These are phyloP conservation scores for Gaillardinia entomophila DNA, from an alignment of 805 yeast species.

Conservation along the genomic window DNA sequence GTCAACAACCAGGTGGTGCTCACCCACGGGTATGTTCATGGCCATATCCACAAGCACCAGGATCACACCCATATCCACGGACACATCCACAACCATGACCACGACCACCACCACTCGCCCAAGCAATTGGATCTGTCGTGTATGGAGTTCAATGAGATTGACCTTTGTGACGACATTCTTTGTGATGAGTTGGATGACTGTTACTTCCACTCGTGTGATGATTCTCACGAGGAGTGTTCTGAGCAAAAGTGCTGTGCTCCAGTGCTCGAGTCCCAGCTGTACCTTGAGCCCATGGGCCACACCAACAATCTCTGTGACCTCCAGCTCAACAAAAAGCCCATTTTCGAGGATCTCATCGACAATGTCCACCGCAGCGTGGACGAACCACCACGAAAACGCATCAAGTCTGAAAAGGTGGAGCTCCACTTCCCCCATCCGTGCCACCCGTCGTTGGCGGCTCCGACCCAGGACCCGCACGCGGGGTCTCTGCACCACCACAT, in stretches of 20 bases:
- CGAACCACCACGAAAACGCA: slow-evolving; percentile 1
- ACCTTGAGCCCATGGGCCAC: neutral
- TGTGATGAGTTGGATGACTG: slow-evolving; percentile 42
- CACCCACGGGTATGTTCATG: slow-evolving; percentile 57
- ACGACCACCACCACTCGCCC: slow-evolving; percentile 10
- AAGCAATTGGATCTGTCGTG: slow-evolving; percentile 11
- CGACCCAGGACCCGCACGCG: neutral
- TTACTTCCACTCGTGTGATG: slow-evolving; percentile 31
- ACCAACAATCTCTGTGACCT: slow-evolving; percentile 19
- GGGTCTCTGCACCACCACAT: slow-evolving; percentile 12
- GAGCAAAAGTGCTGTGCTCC: too few species aligned
- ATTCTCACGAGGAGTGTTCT: slow-evolving; percentile 6
- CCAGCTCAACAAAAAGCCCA: slow-evolving; percentile 23
- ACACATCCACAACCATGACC: slow-evolving; percentile 53
- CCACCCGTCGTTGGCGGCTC: slow-evolving; percentile 13
- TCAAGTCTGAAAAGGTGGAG: slow-evolving; percentile 13
- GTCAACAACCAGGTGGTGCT: slow-evolving; percentile 6
- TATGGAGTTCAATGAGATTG: slow-evolving; percentile 24
- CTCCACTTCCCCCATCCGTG: slow-evolving; percentile 38
- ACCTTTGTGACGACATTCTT: slow-evolving; percentile 32
- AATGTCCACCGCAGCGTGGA: slow-evolving; percentile 27
- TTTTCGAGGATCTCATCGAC: slow-evolving; percentile 34
- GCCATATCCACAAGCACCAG: slow-evolving; percentile 59
- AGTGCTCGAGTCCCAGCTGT: neutral
- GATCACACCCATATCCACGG: slow-evolving; percentile 63